Percentiles rank a stretch among this genome's conserved stretches.
These are phyloP conservation scores for Fusarium kyushuense DNA, from an alignment of 2,329 filamentous ascomycete species.

Conservation along the genomic window DNA sequence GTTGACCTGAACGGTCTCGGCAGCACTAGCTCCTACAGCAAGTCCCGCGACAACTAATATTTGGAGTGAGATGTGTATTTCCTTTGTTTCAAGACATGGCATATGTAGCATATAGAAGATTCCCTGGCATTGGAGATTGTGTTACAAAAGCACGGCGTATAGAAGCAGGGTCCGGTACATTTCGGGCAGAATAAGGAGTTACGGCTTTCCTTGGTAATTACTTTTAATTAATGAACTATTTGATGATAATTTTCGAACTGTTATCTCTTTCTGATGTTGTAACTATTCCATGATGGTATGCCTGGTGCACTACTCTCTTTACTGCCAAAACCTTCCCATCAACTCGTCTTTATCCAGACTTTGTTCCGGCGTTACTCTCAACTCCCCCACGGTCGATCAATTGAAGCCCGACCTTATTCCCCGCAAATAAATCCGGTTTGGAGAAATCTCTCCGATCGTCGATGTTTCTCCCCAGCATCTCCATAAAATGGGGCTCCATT, in stretches of 20 bases:
- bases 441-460: conserved; percentile 20
- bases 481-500: conserved; percentile 34
- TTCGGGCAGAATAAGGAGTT: conserved; percentile 15
- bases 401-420: neutral
- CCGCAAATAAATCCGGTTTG: conserved; percentile 20
- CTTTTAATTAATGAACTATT: conserved; percentile 18
- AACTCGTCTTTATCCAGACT: neutral
- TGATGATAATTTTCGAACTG: neutral
- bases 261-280: neutral
- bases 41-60: conserved; percentile 21
- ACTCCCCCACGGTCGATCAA: neutral
- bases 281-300: no score
- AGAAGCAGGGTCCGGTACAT: conserved; percentile 10
- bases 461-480: conserved; percentile 9
- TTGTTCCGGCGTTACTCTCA: neutral
- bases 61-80: neutral
- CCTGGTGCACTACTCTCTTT: no score
- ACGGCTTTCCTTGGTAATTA: conserved; percentile 19
- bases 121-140: conserved; percentile 17
- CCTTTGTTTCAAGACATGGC: conserved; percentile 12
- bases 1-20: conserved; percentile 36
- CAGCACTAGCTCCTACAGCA: conserved; percentile 24
- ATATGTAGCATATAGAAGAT: conserved; percentile 37
- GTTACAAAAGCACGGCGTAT: conserved; percentile 31
- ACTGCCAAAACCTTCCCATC: no score